Percentiles rank a stretch among this genome's conserved stretches.
phyloP scores from a whole-genome alignment of 371 early-diverging fungal genomes.

The Parasitella parasitica region DNA sequence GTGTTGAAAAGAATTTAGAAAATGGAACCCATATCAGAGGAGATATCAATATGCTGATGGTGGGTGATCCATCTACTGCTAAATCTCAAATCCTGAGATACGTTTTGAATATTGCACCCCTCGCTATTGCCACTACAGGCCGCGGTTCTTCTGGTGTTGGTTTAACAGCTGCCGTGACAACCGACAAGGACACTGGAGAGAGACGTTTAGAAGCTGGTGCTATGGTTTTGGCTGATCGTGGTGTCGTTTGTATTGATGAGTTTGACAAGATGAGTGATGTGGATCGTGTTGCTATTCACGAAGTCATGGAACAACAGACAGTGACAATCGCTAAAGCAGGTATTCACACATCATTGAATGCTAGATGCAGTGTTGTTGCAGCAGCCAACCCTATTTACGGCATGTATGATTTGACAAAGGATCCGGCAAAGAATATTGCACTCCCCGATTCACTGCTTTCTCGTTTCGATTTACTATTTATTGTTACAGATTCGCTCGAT shows the following conservation, averaged over 20 bases:
- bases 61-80: conserved; percentile 98
- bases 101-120: conserved; percentile 87
- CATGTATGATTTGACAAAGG: conserved; percentile 75
- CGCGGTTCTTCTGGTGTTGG: conserved; percentile 98
- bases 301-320: conserved; percentile 99
- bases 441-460: conserved; percentile 97
- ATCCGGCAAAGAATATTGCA: conserved; percentile 96
- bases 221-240: conserved; percentile 99
- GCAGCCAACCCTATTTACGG: conserved; percentile 99
- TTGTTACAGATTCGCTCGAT: conserved; percentile 91
- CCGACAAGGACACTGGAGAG: conserved; percentile 89
- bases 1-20: conserved; percentile 91
- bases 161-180: conserved; percentile 94
- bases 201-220: conserved; percentile 98
- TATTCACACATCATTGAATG: conserved; percentile 98
- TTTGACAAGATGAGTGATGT: conserved; percentile 99
- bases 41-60: conserved; percentile 95
- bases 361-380: conserved; percentile 97
- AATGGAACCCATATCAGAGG: conserved; percentile 97
- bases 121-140: conserved; percentile 95
- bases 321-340: conserved; percentile 98
- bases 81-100: conserved; percentile 94
- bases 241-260: conserved; percentile 99
- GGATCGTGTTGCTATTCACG: conserved; percentile 99
- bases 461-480: conserved; percentile 98